These are phyloP conservation scores for Phytopythium cucurbitacearum DNA, from an alignment of 352 stramenopile species.

Conservation along the genomic window DNA sequence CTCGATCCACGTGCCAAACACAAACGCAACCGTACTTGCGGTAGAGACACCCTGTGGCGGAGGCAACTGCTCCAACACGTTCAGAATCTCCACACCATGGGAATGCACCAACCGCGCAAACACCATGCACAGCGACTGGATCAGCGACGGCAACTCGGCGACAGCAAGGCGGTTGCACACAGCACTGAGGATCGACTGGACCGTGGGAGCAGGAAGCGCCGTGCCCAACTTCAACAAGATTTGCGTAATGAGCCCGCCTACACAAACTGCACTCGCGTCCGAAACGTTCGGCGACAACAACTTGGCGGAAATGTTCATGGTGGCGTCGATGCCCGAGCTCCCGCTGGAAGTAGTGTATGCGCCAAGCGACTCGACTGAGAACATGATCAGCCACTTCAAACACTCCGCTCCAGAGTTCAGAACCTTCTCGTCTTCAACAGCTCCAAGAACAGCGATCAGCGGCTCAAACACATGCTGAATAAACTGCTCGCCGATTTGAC, in stretches of 20 bases:
- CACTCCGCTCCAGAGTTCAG: constrained; percentile 71
- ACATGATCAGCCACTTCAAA: constrained; percentile 84
- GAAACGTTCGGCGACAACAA: constrained; percentile 59
- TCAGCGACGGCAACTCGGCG: constrained; percentile 64
- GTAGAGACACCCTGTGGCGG: constrained; percentile 23
- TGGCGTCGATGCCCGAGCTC: constrained; percentile 57
- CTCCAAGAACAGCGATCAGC: constrained; percentile 49
- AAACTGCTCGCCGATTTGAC: constrained; percentile 55
- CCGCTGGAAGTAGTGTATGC: constrained; percentile 36
- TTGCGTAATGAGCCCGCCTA: constrained; percentile 78
- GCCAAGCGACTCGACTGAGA: constrained; percentile 56
- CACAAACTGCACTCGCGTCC: constrained; percentile 64
- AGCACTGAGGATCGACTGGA: constrained; percentile 74
- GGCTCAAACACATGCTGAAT: constrained; percentile 74
- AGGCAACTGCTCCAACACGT: constrained; percentile 66
- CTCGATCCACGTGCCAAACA: constrained; percentile 79
- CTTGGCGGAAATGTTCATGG: constrained; percentile 64
- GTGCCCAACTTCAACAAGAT: constrained; percentile 67
- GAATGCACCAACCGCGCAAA: constrained; percentile 79
- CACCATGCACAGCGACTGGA: constrained; percentile 80
- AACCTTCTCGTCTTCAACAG: constrained; percentile 73
- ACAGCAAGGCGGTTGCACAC: constrained; percentile 61
- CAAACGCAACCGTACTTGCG: constrained; percentile 71
- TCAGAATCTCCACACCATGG: constrained; percentile 60
- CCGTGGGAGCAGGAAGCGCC: constrained; percentile 48